Conservation (phyloP, 129 eudicot species). For the Centrapalus pauciflorus region DNA sequence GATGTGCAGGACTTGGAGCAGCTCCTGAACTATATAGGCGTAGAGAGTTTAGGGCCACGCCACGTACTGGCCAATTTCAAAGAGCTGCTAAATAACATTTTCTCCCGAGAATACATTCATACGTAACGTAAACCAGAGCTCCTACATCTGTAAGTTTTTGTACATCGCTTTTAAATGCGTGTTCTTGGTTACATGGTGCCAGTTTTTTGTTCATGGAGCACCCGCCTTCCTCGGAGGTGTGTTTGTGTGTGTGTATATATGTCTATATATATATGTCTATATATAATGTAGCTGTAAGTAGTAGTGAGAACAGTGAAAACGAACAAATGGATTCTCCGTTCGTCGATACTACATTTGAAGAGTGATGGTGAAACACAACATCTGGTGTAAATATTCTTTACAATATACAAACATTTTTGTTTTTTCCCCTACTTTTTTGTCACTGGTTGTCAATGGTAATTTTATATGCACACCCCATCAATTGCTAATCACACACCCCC, state of each 20-base stretch:
- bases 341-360: not conserved
- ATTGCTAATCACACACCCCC: no score
- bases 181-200: constrained; percentile 28
- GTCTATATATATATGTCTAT: no score
- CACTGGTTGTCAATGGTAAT: no score
- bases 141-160: no score
- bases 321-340: not conserved
- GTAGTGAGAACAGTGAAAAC: not conserved
- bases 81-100: constrained; percentile 50
- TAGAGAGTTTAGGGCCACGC: constrained; percentile 71
- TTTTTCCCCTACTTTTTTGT: no score
- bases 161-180: constrained; percentile 29
- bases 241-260: not conserved
- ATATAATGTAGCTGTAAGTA: no score
- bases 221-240: constrained; percentile 1
- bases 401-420: no score
- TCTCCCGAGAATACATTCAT: constrained; percentile 44
- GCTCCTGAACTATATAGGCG: constrained; percentile 63
- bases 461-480: no score
- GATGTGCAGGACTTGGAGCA: constrained; percentile 67
- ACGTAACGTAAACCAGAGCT: no score
- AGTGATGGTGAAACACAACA: not conserved
- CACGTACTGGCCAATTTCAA: constrained; percentile 65
- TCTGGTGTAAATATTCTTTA: not conserved
- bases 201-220: constrained; percentile 27